These are phyloP conservation scores for Talaromyces liani DNA, from an alignment of 495 filamentous ascomycete species.

Conservation along the genomic window DNA sequence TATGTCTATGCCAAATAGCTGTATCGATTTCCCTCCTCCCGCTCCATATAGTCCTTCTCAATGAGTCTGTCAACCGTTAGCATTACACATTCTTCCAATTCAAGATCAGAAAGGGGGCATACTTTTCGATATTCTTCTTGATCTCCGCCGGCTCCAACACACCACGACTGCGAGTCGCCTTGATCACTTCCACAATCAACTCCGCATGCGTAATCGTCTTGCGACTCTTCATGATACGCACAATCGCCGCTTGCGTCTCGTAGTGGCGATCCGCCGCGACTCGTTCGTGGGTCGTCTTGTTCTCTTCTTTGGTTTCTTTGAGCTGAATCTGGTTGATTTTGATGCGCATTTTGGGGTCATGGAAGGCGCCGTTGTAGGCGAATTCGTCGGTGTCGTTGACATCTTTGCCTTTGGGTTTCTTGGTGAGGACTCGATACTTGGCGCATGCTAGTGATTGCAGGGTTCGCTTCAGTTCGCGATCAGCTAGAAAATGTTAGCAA, in stretches of 20 bases:
- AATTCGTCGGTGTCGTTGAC: constrained; percentile 74
- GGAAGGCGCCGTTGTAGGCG: constrained; percentile 66
- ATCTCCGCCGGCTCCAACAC: constrained; percentile 78
- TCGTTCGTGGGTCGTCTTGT: constrained; percentile 83
- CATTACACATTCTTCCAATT: neutral
- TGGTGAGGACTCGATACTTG: constrained; percentile 75
- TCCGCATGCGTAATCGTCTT: constrained; percentile 80
- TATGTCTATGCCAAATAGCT: constrained; percentile 66
- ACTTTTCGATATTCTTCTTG: constrained; percentile 96
- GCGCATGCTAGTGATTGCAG: constrained; percentile 92
- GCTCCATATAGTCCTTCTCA: constrained; percentile 93
- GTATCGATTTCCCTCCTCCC: constrained; percentile 69
- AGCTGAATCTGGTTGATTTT: constrained; percentile 99
- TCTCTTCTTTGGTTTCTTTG: constrained; percentile 87
- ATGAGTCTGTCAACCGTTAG: constrained; percentile 54
- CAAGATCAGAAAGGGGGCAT: constrained; percentile 27
- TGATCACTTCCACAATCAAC: constrained; percentile 80
- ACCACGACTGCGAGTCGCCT: constrained; percentile 76
- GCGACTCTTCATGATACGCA: constrained; percentile 92
- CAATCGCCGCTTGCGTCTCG: constrained; percentile 95
- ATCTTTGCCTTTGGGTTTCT: constrained; percentile 78
- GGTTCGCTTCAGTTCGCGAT: constrained; percentile 75
- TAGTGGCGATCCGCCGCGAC: constrained; percentile 85
- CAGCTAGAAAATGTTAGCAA: constrained; percentile 38
- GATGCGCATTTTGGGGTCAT: constrained; percentile 76